Base-by-base conservation (phyloP, 1,284 basidiomycete species). In the Ganoderma sp. region DNA sequence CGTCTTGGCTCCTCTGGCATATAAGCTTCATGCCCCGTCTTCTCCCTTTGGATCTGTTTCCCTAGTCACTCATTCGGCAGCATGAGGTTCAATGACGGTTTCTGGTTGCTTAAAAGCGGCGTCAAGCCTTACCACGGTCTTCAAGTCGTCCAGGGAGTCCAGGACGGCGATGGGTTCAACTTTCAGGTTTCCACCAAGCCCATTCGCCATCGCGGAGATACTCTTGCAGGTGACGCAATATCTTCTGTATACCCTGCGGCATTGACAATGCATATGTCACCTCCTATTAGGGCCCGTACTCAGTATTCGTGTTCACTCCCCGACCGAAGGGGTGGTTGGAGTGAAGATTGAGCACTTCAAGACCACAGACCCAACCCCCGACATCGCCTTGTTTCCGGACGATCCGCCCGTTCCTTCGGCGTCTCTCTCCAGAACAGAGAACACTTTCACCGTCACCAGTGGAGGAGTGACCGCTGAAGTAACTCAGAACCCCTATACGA, bases 121-220 rank as follows among this genome's bases (percentile, higher is more conserved):
- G 86, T 91, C 64, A 90, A 89, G 75, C 81, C 87, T 3, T 84
- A 82, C 72, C 87, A 86, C 71, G 88, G 85, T 45, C 79, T 89
- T 32, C 85, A 89, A 74, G 85, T 87, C 63, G 82, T 85, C 34
- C 81, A 86, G 67, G 78, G 79, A 10, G 80, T 80, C 39, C 76
- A 79, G 25, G 82, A 85, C 39, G 78, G 80, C 14, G 81, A 82
- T 58, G 86, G 84, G 1, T 84, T 88, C 71, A 82, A 87, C 73
- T 80, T 90, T 9, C 84, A 88, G 64, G 89, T 92, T 42, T 81
- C 91, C 8, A 89, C 89, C 8, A 85, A 85, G 61, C 88, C 88
- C 22, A 88, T 92, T 71, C 83, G 85, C 63, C 86, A 89, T 76
- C 83, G 90, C 64, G 90, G 90, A 34, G 90, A 91, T 75, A 91